Evolutionary conservation across 1,284 basidiomycete species (phyloP).

Genomic region (Apiotrichum siamense): DNA sequence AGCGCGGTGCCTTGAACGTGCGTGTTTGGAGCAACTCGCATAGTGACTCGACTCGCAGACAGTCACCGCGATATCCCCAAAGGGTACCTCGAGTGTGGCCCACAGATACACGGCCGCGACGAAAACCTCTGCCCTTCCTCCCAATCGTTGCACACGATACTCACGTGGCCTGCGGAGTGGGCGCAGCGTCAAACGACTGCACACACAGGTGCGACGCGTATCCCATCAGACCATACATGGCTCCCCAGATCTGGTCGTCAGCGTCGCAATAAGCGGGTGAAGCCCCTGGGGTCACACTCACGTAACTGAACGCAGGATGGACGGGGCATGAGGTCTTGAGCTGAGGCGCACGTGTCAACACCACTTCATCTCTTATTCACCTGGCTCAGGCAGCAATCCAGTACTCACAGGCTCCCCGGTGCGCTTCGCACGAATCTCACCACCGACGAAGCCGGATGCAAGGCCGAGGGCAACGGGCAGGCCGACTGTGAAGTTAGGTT

Average conservation of each 20-base stretch:
- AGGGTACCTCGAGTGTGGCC: too few species aligned
- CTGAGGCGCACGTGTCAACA: not conserved
- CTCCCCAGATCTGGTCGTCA: constrained; percentile 24
- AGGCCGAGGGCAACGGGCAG: constrained; percentile 58
- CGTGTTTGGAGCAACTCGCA: too few species aligned
- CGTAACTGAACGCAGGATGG: constrained; percentile 9
- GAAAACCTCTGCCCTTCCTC: too few species aligned
- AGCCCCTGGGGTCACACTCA: too few species aligned
- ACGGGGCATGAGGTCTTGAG: constrained; percentile 5
- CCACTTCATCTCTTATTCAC: not conserved
- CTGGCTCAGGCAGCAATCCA: too few species aligned
- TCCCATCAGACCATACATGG: constrained; percentile 56
- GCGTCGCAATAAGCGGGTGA: too few species aligned
- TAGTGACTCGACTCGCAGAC: too few species aligned
- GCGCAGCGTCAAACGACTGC: constrained; percentile 53
- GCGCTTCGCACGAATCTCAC: constrained; percentile 24
- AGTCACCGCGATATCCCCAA: too few species aligned
- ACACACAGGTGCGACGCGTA: constrained; percentile 65
- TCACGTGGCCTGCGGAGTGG: constrained; percentile 48
- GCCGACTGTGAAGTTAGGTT: constrained; percentile 48
- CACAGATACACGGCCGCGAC: too few species aligned
- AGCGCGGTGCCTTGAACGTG: too few species aligned
- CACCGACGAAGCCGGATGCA: constrained; percentile 51
- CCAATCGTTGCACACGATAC: constrained; percentile 29
- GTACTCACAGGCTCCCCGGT: not conserved